Conservation (phyloP, 208 protist species). For the Porcisia hertigi region DNA sequence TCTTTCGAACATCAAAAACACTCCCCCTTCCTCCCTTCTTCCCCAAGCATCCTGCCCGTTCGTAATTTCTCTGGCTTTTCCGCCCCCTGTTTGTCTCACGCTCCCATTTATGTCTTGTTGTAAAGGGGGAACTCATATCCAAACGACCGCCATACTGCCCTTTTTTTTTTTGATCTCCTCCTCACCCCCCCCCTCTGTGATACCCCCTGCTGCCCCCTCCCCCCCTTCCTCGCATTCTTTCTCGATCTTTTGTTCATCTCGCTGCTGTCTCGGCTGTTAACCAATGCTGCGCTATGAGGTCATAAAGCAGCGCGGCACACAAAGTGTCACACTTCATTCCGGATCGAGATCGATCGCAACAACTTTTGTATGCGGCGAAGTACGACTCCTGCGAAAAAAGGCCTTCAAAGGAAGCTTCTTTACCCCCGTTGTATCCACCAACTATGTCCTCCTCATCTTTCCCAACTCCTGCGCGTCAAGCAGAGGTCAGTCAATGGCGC, state of each 20-base stretch:
- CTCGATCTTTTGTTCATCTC: neutral
- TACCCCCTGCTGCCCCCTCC: neutral
- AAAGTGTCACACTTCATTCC: conserved; percentile 25
- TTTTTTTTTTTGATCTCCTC: too few relatives aligned
- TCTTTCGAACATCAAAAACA: too few relatives aligned
- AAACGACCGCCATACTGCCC: too few relatives aligned
- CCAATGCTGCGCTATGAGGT: conserved; percentile 27
- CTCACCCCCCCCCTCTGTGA: neutral
- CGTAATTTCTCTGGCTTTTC: too few relatives aligned
- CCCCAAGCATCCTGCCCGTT: too few relatives aligned
- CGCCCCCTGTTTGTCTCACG: too few relatives aligned
- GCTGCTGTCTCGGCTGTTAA: neutral
- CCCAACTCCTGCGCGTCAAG: conserved; percentile 32
- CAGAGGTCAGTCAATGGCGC: neutral
- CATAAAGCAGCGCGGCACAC: conserved; percentile 16
- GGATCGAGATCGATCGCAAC: neutral
- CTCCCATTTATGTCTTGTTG: too few relatives aligned
- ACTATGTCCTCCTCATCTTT: conserved; percentile 64
- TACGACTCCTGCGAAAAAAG: conserved; percentile 61
- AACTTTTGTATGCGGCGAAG: conserved; percentile 30
- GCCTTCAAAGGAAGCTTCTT: conserved; percentile 78
- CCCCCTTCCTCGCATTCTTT: neutral
- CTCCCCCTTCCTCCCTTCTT: too few relatives aligned
- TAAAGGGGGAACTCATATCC: too few relatives aligned
- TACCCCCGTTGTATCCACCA: conserved; percentile 74